Evolutionary conservation across 306 rosid species (phyloP).

Genomic region (Ammopiptanthus mongolicus): DNA sequence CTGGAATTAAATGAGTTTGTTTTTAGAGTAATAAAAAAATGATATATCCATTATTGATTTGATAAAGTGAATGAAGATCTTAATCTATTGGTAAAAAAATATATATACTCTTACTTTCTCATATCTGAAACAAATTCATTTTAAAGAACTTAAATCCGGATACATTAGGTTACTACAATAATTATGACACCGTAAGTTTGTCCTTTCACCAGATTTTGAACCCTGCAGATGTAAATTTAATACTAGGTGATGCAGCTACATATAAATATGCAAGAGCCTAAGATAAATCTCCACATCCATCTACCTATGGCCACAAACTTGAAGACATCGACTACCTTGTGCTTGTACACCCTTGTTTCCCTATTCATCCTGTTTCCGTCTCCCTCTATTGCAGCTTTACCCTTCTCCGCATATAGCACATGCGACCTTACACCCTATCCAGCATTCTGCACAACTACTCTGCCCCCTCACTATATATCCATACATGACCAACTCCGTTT

Average conservation of each 20-base stretch:
- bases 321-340: conserved; percentile 4
- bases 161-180: background rate
- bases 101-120: too few species aligned
- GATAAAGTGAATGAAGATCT: too few species aligned
- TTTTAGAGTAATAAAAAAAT: too few species aligned
- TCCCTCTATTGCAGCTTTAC: conserved; percentile 7
- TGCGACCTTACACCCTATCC: conserved; percentile 35
- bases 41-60: too few species aligned
- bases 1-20: too few species aligned
- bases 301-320: conserved; percentile 16
- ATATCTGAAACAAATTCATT: too few species aligned
- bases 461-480: conserved; percentile 4
- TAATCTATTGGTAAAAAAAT: too few species aligned
- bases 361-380: background rate
- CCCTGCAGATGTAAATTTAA: background rate
- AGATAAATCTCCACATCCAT: background rate
- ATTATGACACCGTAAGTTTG: background rate
- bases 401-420: background rate
- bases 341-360: conserved; percentile 14
- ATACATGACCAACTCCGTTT: conserved; percentile 9
- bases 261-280: conserved; percentile 24
- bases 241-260: background rate
- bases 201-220: background rate
- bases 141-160: too few species aligned
- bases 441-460: conserved; percentile 30